Evolutionary conservation across 1,284 basidiomycete genomes (phyloP), one percentile per base, ranked within the genome.

Genomic region (Trametes hirsuta): DNA sequence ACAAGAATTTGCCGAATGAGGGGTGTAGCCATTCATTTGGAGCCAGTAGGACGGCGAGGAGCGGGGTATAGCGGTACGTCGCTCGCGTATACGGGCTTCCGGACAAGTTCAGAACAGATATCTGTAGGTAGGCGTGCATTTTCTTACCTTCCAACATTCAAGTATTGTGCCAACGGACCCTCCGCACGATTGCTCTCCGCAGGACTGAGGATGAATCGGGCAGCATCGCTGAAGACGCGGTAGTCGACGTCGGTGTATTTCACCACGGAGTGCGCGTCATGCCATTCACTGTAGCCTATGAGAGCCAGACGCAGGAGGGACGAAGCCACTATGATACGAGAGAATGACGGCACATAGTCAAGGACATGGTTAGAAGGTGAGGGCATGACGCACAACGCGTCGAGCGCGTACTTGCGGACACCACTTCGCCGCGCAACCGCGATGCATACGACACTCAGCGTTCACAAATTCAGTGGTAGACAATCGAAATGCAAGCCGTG

Each of bases 211-310:
- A 93, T 69, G 70, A 91, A 95, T 22, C 78, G 78, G 3, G 94
- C 87, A 4, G 96, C 97, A 73, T 98, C 96, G 58, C 86, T 92
- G 79, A 98, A 97, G 64, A 99, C 97, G 44, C 88, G 84, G 75
- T 98, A 99, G 77, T 99, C 97, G 59, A 99, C 83, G 75, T 99
- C 97, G 15, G 97, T 99, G 74, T 98, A 99, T 72, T 95, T 95
- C 35, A 98, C 84, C n/a, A 86, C 72, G 1, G 90, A 91, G 63
- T 79, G 86, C 3, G 83, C 83, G 69, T 97, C 94, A 64, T 95
- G 94, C 85, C 93, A 94, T 76, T 91, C 89, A 70, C 93, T 94
- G 74, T 94, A 96, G 5, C 88, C 69, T 58, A 97, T 88, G 47
- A 97, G 84, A 12, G 72, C 80, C 21, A 91, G 73, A 54, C 94